phyloP scores from a whole-genome alignment of 768 basidiomycete species.

The Pholiota microspora region DNA sequence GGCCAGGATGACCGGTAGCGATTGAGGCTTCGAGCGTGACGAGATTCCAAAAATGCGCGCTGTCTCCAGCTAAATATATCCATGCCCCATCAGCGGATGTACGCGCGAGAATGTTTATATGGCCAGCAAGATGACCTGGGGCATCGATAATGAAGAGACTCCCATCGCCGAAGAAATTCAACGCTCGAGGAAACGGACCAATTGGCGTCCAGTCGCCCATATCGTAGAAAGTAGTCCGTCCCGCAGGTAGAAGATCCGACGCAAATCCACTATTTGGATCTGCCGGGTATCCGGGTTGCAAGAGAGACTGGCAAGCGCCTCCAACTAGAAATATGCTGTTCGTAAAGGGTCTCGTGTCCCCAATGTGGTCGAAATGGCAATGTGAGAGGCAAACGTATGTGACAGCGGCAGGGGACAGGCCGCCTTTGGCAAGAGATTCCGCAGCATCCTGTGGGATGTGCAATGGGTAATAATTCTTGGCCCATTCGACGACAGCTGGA shows the following conservation, averaged over 20 bases:
- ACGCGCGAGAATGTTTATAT: constrained; percentile 52
- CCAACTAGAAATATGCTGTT: constrained; percentile 49
- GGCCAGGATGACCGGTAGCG: constrained; percentile 27
- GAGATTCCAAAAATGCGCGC: constrained; percentile 53
- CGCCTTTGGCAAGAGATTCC: constrained; percentile 51
- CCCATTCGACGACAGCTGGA: constrained; percentile 27
- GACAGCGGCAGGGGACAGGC: constrained; percentile 33
- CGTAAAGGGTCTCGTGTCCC: constrained; percentile 44
- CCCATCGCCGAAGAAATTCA: constrained; percentile 58
- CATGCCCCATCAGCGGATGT: constrained; percentile 52
- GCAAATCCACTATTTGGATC: constrained; percentile 32
- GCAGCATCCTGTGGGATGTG: constrained; percentile 37
- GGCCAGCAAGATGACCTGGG: constrained; percentile 55
- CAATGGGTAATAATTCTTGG: constrained; percentile 22
- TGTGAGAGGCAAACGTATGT: constrained; percentile 49
- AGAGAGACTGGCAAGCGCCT: constrained; percentile 29
- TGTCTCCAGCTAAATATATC: constrained; percentile 55
- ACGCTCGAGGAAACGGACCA: constrained; percentile 49
- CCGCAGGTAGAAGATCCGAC: constrained; percentile 34
- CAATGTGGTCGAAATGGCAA: constrained; percentile 54
- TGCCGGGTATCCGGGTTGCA: constrained; percentile 41
- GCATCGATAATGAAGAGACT: constrained; percentile 58
- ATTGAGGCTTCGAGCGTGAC: constrained; percentile 44
- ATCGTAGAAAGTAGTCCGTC: constrained; percentile 37
- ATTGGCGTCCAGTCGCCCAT: constrained; percentile 35